Base-by-base conservation (phyloP, 1,284 basidiomycete genomes). In the Lignosus rhinocerotis region DNA sequence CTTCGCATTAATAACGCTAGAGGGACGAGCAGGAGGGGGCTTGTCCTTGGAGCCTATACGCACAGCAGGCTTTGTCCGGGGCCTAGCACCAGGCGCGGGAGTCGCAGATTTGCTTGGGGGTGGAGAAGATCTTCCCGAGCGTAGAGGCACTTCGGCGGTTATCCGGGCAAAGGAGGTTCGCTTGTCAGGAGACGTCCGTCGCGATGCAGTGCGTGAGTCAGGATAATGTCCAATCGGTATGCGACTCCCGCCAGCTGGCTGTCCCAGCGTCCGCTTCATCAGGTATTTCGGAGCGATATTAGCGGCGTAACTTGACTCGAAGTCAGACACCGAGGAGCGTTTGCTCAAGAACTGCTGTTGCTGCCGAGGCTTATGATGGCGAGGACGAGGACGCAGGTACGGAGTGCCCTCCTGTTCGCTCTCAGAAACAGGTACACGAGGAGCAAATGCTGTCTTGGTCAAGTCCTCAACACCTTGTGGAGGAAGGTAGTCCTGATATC, bases 231-330 rank as follows among this genome's bases (percentile, higher is more conserved):
- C 74, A 25, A 78, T 72, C 8, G 82, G 80, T 42, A 87, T 81
- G 42, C 85, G 80, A 67, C 78, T 82, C 53, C 65, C 67, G 45
- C 64, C 51, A 33, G n/a, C 46, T 16, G 67, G 55, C 44, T 70
- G 69, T 14, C 75, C 73, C 5, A 76, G 49, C 9, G 78, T 70
- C 62, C 83, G 78, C 50, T 82, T 78, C 3, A 83, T 82, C 12
- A 87, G 74, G 66, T 89, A 85, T 61, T 81, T 80, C 1, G 90
- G 88, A 3, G 88, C 90, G 59, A 93, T 86, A 66, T 93, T 94
- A n/a, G 87, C 89, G 3, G 93, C 93, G 72, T 95, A 95, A 54
- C 93, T 86, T 58, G 90, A 84, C 72, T 95, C 93, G 47, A 92
- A 93, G 70, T 96, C 94, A 2, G 93, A 94, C 0, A 83, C 78